Base-by-base conservation (phyloP, 768 basidiomycete species). In the Mycena haematopus region DNA sequence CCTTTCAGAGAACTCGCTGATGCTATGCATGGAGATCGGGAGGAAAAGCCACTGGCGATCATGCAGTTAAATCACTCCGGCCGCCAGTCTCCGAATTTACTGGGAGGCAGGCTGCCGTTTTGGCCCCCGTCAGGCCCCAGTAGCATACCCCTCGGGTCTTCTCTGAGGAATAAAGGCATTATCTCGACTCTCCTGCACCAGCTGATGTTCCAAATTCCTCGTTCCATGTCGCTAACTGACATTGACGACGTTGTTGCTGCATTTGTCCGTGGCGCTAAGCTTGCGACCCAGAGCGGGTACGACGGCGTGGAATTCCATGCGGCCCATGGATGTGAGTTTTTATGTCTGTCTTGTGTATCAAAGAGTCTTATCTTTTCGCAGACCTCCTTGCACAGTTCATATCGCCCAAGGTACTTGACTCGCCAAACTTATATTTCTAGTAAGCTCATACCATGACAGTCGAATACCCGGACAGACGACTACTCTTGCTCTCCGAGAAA, bases 291-390 rank as follows among this genome's bases (percentile, higher is more conserved):
- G 56, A 77, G 89, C 42, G 93, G 92, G 0, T 96, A 95, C 72
- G 92, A 96, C 65, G 95, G 96, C 0, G 77, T 96, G 4, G 86
- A 97, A 69, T 64, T 98, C 11, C 96, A 97, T 72, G 89, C 81
- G 25, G 89, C 89, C 1, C 94, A 96, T 74, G 94, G 94, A 38
- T 95, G 91, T 93, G 57, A 74, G 91, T 84, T 6, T 45, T 52
- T 67, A 2, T 52, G 36, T 13, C 27, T 21, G 53, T 17, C 53
- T 29, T 21, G 58, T 49, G 3, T 15, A n/a, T 6, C n/a, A 8
- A n/a, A n/a, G n/a, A n/a, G 19, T 7, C 33, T 54, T 17, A 52
- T 56, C 35, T 22, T 42, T 29, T 22, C 58, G 13, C 62, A 93
- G 92, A 95, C 73, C 80, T 96, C 24, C 76, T 96, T 21, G 81